Evolutionary conservation across 1,284 basidiomycete genomes (phyloP).

Genomic region (Pisolithus thermaeus): DNA sequence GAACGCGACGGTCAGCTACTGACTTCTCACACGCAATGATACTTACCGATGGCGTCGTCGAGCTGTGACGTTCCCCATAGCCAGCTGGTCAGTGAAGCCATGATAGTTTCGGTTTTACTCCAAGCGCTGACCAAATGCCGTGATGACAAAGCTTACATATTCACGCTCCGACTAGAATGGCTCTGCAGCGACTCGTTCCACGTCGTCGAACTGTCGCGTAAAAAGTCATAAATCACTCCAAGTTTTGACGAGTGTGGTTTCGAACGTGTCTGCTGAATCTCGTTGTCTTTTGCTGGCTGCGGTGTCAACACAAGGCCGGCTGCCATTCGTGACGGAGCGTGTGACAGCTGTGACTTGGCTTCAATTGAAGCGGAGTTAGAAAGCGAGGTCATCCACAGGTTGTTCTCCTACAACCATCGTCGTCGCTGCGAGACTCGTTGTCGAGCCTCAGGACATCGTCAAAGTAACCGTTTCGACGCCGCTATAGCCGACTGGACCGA

Average conservation of each 20-base stretch:
- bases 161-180: slow-evolving; percentile 19
- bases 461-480: slow-evolving; percentile 2
- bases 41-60: slow-evolving; percentile 69
- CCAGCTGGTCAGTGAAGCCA: slow-evolving; percentile 52
- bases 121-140: slow-evolving; percentile 6
- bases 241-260: not conserved
- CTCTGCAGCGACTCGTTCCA: too few species aligned
- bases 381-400: slow-evolving; percentile 28
- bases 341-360: slow-evolving; percentile 17
- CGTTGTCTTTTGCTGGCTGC: not conserved
- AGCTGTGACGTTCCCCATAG: slow-evolving; percentile 74
- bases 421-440: slow-evolving; percentile 13
- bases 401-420: slow-evolving; percentile 34
- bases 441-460: slow-evolving; percentile 5
- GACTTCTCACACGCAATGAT: slow-evolving; percentile 1
- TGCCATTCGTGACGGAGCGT: too few species aligned
- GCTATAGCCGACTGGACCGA: not conserved
- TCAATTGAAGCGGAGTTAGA: slow-evolving; percentile 33
- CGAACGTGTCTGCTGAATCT: not conserved
- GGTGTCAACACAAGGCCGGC: too few species aligned
- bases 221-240: not conserved
- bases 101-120: slow-evolving; percentile 7
- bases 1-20: not conserved
- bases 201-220: too few species aligned
- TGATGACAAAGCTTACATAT: slow-evolving; percentile 11